Percentiles rank a stretch among this genome's conserved stretches.
Conservation (phyloP, 2,329 filamentous ascomycete species). For the Talaromyces sp. region DNA sequence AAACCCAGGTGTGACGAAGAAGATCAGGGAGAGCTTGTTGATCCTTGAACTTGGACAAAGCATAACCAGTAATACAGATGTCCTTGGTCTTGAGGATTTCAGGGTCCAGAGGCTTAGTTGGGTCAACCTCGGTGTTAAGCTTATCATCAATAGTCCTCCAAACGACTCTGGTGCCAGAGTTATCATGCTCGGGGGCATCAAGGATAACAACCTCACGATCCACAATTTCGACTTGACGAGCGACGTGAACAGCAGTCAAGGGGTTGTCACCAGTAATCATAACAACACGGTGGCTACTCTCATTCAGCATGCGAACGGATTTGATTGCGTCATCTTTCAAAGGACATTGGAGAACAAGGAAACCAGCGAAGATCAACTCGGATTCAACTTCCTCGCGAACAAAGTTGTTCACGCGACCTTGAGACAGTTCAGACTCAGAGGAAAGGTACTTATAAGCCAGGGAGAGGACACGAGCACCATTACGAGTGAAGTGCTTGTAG, state of each 20-base stretch:
- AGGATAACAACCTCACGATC: constrained; percentile 93
- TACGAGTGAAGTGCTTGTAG: constrained; percentile 96
- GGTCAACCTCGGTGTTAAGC: constrained; percentile 81
- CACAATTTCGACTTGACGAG: constrained; percentile 93
- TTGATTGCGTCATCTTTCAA: constrained; percentile 95
- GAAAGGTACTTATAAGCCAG: constrained; percentile 93
- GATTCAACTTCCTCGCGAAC: constrained; percentile 91
- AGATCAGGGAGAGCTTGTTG: constrained; percentile 76
- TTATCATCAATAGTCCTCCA: constrained; percentile 97
- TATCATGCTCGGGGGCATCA: constrained; percentile 89
- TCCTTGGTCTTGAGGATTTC: constrained; percentile 84
- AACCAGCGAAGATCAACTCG: constrained; percentile 85
- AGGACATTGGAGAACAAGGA: constrained; percentile 91
- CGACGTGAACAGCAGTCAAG: constrained; percentile 92
- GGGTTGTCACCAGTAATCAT: constrained; percentile 99
- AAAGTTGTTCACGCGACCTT: constrained; percentile 85
- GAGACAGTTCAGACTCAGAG: constrained; percentile 76
- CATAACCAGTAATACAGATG: constrained; percentile 93
- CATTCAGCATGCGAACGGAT: constrained; percentile 94
- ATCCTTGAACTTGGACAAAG: constrained; percentile 82
- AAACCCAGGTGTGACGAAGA: constrained; percentile 92
- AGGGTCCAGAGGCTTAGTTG: constrained; percentile 75
- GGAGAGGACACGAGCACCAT: constrained; percentile 90
- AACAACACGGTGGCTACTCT: constrained; percentile 96
- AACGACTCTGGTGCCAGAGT: constrained; percentile 76